These are phyloP conservation scores for Fusarium lateritium DNA, from an alignment of 2,329 filamentous ascomycete genomes.

Conservation along the genomic window DNA sequence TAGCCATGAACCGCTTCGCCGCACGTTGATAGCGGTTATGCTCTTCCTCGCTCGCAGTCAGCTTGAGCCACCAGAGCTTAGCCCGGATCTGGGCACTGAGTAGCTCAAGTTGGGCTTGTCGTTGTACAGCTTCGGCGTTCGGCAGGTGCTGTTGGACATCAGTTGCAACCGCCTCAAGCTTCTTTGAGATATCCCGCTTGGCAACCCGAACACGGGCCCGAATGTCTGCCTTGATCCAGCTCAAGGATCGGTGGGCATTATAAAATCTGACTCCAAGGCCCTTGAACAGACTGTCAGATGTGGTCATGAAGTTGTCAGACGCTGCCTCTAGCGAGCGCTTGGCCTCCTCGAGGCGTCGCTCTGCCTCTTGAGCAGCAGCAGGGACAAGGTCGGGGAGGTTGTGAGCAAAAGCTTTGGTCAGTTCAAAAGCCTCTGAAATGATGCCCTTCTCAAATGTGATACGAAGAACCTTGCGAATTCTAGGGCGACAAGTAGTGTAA, in stretches of 20 bases:
- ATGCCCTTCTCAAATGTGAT: slow-evolving; percentile 70
- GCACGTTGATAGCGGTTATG: slow-evolving; percentile 63
- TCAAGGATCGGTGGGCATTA: slow-evolving; percentile 45
- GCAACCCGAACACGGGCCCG: slow-evolving; percentile 36
- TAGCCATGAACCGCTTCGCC: slow-evolving; percentile 59
- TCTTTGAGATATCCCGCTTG: slow-evolving; percentile 37
- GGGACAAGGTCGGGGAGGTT: slow-evolving; percentile 59
- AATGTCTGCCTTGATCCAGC: slow-evolving; percentile 37
- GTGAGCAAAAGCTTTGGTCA: slow-evolving; percentile 60
- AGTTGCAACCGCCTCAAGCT: slow-evolving; percentile 33
- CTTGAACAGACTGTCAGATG: slow-evolving; percentile 50
- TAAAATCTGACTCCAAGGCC: slow-evolving; percentile 40
- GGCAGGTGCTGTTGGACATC: slow-evolving; percentile 41
- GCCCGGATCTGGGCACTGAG: slow-evolving; percentile 69
- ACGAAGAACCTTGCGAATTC: slow-evolving; percentile 72
- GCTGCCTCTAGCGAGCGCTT: slow-evolving; percentile 52
- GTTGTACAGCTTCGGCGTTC: slow-evolving; percentile 50
- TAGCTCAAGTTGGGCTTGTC: slow-evolving; percentile 62
- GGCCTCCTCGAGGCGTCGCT: slow-evolving; percentile 55
- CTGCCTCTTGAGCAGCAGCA: slow-evolving; percentile 58
- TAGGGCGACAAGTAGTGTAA: slow-evolving; percentile 70
- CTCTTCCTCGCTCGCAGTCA: slow-evolving; percentile 65
- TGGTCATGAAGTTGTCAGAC: slow-evolving; percentile 51
- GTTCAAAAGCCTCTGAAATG: slow-evolving; percentile 61
- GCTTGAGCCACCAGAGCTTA: slow-evolving; percentile 70